A percentile compares a stretch with the other conserved stretches of the same genome.
Conservation (phyloP, 2,329 filamentous ascomycete genomes). For the Neonectria neomacrospora region DNA sequence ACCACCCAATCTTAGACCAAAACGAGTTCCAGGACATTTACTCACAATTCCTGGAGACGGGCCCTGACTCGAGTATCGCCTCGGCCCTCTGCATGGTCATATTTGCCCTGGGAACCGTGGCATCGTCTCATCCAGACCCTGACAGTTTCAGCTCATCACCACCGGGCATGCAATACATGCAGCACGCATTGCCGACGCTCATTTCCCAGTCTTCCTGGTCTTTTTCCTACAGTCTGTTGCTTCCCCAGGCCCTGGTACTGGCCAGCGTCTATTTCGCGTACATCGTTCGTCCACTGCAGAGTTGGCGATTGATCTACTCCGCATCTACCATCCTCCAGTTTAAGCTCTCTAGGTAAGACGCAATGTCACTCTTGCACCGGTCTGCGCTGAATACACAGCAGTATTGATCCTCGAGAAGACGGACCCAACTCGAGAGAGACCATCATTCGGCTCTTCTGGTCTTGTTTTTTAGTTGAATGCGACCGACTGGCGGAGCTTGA, state of each 20-base stretch:
- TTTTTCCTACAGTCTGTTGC: constrained; percentile 42
- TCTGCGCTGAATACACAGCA: neutral
- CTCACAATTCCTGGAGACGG: constrained; percentile 34
- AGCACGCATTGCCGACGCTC: constrained; percentile 45
- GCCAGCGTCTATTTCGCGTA: constrained; percentile 50
- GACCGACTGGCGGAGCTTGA: constrained; percentile 49
- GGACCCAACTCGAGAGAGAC: constrained; percentile 34
- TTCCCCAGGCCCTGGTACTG: constrained; percentile 46
- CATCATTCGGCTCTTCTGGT: constrained; percentile 46
- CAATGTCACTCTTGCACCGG: too few species aligned
- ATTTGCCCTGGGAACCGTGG: constrained; percentile 43
- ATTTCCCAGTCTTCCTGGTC: constrained; percentile 45
- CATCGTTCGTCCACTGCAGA: constrained; percentile 48
- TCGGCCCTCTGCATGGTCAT: constrained; percentile 47
- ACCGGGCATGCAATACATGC: constrained; percentile 47
- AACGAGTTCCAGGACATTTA: constrained; percentile 43
- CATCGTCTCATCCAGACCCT: constrained; percentile 34
- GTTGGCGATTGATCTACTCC: constrained; percentile 48
- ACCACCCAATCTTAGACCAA: constrained; percentile 45
- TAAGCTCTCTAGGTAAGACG: constrained; percentile 34
- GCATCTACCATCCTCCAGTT: constrained; percentile 48
- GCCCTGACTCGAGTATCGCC: constrained; percentile 39
- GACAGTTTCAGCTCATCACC: constrained; percentile 34
- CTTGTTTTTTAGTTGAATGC: constrained; percentile 48
- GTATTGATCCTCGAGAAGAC: constrained; percentile 33